Evolutionary conservation across 2,329 filamentous ascomycete genomes (phyloP), one percentile per base, ranked within the genome.

Genomic region (Pseudocercospora cruenta): DNA sequence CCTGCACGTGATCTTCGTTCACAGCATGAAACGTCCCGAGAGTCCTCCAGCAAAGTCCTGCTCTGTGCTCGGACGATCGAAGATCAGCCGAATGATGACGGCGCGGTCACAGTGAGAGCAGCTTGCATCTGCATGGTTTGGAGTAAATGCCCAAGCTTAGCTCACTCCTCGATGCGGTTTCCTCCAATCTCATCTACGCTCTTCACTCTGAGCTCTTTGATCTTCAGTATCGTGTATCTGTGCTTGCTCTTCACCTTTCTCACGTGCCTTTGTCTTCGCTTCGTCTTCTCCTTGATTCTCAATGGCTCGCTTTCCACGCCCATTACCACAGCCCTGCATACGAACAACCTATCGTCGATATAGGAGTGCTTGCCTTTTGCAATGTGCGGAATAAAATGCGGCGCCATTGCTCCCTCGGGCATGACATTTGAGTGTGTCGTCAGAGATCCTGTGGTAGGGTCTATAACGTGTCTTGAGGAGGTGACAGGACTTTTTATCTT

Each of bases 161-260:
- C 16, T 65, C 31, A 64, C 10, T 69, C 75, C 66, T 80, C 74
- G 49, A 78, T 75, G 33, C 76, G 22, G 19, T 43, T 31, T 79
- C 22, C 80, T 66, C 81, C 81, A 74, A 87, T 78, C 77, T 87
- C 82, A 59, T 88, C 86, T 66, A 85, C 68, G 26, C 80, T 82
- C 79, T 83, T 86, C 4, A 96, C 84, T 76, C 86, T 90, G 69
- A 98, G 77, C 80, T 98, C 92, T 76, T 91, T 90, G 70, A 99
- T 91, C 76, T 89, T 86, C 80, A 99, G 77, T 22, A 97, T 87
- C 2, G 95, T 99, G 80, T 91, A 97, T 75, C 87, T 86, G 78
- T 96, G 92, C 86, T 99, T 97, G 84, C 93, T 97, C 82, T 86
- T 90, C 9, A 95, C 90, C 66, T 86, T 88, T 83, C 89, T 92